A percentile compares a stretch with the other conserved stretches of the same genome.
Conservation (phyloP, 306 rosid genomes). For the Vigna radiata region DNA sequence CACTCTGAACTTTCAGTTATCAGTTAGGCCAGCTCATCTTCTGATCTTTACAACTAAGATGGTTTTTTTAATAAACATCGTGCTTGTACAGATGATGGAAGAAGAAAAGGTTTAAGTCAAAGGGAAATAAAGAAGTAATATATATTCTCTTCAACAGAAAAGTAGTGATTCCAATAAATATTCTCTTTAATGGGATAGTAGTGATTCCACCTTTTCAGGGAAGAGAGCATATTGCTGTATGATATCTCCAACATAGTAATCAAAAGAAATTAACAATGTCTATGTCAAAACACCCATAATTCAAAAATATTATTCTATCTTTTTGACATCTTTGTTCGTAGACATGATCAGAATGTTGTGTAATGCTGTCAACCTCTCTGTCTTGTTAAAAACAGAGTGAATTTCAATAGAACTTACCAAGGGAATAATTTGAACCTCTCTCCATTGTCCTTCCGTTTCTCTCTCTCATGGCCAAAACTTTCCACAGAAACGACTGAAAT, state of each 20-base stretch:
- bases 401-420: conserved; percentile 67
- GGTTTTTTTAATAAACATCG: conserved; percentile 10
- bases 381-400: conserved; percentile 28
- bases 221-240: conserved; percentile 47
- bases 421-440: conserved; percentile 54
- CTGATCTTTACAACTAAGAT: conserved; percentile 37
- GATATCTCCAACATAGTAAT: conserved; percentile 24
- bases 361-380: neutral
- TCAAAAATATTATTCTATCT: conserved; percentile 33
- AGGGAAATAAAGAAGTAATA: conserved; percentile 10
- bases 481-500: conserved; percentile 79
- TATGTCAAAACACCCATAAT: conserved; percentile 20
- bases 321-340: conserved; percentile 1
- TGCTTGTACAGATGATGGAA: conserved; percentile 19
- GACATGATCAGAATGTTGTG: conserved; percentile 41
- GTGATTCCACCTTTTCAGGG: conserved; percentile 40
- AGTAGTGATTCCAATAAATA: conserved; percentile 22
- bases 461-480: conserved; percentile 65
- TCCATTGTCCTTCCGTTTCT: conserved; percentile 58
- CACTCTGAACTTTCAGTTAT: conserved; percentile 20
- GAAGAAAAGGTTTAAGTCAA: conserved; percentile 35
- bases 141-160: conserved; percentile 32
- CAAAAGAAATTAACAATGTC: conserved; percentile 40
- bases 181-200: conserved; percentile 40
- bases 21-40: conserved; percentile 39